phyloP scores from a whole-genome alignment of 1,284 basidiomycete genomes.

The Moesziomyces aphidis region DNA sequence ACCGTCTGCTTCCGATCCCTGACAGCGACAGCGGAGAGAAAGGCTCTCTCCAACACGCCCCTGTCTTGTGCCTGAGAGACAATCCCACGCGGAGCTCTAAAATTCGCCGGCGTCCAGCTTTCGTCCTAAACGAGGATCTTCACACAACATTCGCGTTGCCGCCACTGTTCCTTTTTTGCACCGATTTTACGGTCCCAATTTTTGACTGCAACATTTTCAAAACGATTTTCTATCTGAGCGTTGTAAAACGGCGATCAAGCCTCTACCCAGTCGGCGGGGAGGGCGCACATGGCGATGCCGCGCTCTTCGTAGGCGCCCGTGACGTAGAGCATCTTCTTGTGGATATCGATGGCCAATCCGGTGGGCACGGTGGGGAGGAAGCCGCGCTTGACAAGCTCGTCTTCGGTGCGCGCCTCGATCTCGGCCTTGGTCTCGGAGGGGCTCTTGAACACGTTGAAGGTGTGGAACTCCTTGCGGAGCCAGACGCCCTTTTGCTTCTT shows the following conservation, averaged over 20 bases:
- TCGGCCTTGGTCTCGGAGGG: slow-evolving; percentile 34
- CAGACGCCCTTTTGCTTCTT: slow-evolving; percentile 41
- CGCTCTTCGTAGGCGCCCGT: slow-evolving; percentile 55
- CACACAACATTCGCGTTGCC: slow-evolving; percentile 25
- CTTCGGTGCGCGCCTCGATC: slow-evolving; percentile 24
- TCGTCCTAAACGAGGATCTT: slow-evolving; percentile 36
- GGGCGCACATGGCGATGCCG: slow-evolving; percentile 41
- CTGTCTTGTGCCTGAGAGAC: slow-evolving; percentile 33
- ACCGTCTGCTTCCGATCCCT: not conserved
- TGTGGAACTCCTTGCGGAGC: slow-evolving; percentile 43
- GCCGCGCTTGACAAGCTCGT: slow-evolving; percentile 24
- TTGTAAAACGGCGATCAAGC: slow-evolving; percentile 2
- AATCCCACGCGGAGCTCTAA: slow-evolving; percentile 20
- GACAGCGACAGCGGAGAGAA: slow-evolving; percentile 2
- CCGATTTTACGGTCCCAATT: slow-evolving; percentile 7
- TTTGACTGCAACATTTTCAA: not conserved
- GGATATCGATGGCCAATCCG: slow-evolving; percentile 46
- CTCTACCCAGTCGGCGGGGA: slow-evolving; percentile 47
- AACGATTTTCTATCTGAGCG: not conserved
- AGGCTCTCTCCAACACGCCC: not conserved
- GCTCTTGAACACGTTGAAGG: slow-evolving; percentile 40
- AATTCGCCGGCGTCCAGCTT: slow-evolving; percentile 14
- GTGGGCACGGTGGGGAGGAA: slow-evolving; percentile 53
- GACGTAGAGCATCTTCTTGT: slow-evolving; percentile 37
- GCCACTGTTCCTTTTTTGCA: slow-evolving; percentile 1